Evolutionary conservation across 352 stramenopile genomes (phyloP).

Genomic region (Pythium apleroticum): DNA sequence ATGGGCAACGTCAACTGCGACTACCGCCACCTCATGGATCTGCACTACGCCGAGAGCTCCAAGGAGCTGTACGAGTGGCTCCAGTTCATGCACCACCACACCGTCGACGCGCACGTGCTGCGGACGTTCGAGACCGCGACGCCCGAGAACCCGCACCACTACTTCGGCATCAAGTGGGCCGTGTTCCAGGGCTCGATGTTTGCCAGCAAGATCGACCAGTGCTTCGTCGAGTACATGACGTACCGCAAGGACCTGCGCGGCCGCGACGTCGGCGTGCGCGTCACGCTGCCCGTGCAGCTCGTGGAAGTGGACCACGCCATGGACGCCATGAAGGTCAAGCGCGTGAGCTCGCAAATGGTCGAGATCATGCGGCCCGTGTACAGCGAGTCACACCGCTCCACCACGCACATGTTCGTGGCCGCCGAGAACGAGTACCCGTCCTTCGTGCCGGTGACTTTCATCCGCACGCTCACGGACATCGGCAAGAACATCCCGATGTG

Average conservation of each 20-base stretch:
- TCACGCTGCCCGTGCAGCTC: conserved; percentile 61
- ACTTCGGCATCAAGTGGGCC: conserved; percentile 84
- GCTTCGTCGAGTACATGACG: conserved; percentile 77
- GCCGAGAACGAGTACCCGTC: conserved; percentile 43
- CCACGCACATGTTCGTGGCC: conserved; percentile 62
- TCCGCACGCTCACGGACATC: conserved; percentile 52
- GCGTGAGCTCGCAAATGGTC: conserved; percentile 53
- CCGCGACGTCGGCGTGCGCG: conserved; percentile 66
- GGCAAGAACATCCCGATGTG: conserved; percentile 58
- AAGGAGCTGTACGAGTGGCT: conserved; percentile 66
- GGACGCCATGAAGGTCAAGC: conserved; percentile 50
- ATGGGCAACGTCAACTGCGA: conserved; percentile 63
- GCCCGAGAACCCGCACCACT: conserved; percentile 35
- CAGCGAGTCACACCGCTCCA: conserved; percentile 22
- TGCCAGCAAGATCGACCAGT: conserved; percentile 64
- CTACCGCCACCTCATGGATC: conserved; percentile 66
- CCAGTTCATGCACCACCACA: conserved; percentile 66
- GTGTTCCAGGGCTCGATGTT: conserved; percentile 60
- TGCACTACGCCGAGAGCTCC: conserved; percentile 57
- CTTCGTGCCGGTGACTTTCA: conserved; percentile 29
- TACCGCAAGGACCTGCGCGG: conserved; percentile 58
- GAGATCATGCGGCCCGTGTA: conserved; percentile 39
- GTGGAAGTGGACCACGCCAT: conserved; percentile 58
- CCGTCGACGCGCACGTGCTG: conserved; percentile 65
- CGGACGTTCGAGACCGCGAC: conserved; percentile 70